phyloP scores from a whole-genome alignment of 106 monocot genomes.

The Platanthera guangdongensis region DNA sequence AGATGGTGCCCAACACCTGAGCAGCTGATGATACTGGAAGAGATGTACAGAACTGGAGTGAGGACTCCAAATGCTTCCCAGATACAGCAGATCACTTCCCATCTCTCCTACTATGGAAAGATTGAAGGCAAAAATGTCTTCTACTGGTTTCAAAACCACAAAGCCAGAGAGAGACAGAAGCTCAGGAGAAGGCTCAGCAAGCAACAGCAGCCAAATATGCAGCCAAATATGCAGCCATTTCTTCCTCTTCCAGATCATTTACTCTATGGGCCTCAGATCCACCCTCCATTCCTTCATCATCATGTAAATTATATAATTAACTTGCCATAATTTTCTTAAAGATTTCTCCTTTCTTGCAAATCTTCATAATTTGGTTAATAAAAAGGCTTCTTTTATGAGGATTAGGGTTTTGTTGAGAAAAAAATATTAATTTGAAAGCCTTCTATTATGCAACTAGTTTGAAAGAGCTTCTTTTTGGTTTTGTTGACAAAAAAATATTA shows the following conservation, averaged over 20 bases:
- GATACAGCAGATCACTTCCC: slow-evolving; percentile 69
- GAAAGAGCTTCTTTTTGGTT: too few species aligned
- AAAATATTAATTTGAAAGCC: too few species aligned
- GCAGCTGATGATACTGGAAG: slow-evolving; percentile 75
- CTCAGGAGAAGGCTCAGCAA: slow-evolving; percentile 44
- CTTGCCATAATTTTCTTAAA: too few species aligned
- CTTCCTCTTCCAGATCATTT: background rate
- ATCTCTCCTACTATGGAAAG: slow-evolving; percentile 58
- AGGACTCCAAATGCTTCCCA: slow-evolving; percentile 64
- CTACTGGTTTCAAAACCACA: slow-evolving; percentile 93
- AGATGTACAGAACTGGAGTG: slow-evolving; percentile 68
- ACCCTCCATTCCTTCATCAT: slow-evolving; percentile 10
- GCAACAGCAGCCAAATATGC: slow-evolving; percentile 27
- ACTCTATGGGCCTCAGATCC: background rate
- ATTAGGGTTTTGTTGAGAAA: too few species aligned
- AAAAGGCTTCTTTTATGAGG: too few species aligned
- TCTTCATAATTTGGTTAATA: too few species aligned
- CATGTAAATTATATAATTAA: too few species aligned
- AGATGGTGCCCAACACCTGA: slow-evolving; percentile 84
- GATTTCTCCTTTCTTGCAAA: too few species aligned
- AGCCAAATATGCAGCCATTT: background rate
- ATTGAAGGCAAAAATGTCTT: slow-evolving; percentile 85
- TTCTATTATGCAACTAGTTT: too few species aligned
- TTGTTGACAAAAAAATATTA: too few species aligned
- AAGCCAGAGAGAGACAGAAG: slow-evolving; percentile 70